These are phyloP conservation scores for Calonectria pteridis DNA, from an alignment of 2,329 filamentous ascomycete species.

Conservation along the genomic window DNA sequence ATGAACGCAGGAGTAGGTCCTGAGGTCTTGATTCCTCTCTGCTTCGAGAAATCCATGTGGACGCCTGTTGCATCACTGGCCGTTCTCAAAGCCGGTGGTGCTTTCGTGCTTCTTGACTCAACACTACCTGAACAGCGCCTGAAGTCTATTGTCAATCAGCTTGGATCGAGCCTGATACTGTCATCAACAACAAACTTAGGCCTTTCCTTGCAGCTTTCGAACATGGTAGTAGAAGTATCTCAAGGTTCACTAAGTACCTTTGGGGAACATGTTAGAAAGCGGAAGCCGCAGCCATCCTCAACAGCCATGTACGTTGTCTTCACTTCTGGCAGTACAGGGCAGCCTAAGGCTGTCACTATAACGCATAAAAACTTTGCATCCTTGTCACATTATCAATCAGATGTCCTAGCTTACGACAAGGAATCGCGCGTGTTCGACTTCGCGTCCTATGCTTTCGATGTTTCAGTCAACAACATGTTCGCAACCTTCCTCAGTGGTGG, in stretches of 20 bases:
- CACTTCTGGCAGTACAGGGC: constrained; percentile 44
- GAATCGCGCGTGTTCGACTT: constrained; percentile 16
- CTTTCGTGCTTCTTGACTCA: neutral
- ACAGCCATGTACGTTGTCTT: constrained; percentile 35
- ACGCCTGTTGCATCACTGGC: neutral
- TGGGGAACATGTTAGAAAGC: neutral
- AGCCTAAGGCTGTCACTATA: constrained; percentile 40
- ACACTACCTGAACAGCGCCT: neutral
- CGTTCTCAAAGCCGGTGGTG: neutral
- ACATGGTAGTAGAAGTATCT: neutral
- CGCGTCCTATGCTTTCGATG: constrained; percentile 32
- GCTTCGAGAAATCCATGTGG: neutral
- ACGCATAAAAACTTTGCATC: constrained; percentile 27
- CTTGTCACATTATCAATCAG: constrained; percentile 1
- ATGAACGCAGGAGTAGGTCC: neutral
- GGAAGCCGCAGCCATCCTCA: neutral
- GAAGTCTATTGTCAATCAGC: neutral
- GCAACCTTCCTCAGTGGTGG: constrained; percentile 24
- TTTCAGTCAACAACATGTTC: constrained; percentile 24
- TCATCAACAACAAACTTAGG: neutral
- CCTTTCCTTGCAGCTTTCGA: neutral
- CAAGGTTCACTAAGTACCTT: neutral
- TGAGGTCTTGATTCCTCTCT: neutral
- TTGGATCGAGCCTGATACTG: neutral
- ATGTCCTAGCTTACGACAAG: neutral